Percentiles rank a stretch among this genome's conserved stretches.
These are phyloP conservation scores for Chaetoscypha palmicola DNA, from an alignment of 2,329 filamentous ascomycete genomes.

Conservation along the genomic window DNA sequence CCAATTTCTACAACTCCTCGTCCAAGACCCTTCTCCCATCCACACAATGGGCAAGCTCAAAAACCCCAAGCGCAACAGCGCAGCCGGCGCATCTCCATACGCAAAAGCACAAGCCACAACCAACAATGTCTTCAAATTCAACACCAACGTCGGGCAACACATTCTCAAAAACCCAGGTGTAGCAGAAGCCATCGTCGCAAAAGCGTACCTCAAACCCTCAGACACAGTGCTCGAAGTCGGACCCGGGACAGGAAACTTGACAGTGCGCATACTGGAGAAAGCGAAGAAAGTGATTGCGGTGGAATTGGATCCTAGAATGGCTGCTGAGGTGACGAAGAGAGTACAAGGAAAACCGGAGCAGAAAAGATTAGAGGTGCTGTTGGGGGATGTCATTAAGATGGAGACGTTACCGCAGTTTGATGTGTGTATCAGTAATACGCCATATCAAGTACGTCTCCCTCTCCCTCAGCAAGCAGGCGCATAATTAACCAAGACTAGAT, in stretches of 20 bases:
- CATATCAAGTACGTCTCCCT: conserved; percentile 47
- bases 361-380: conserved; percentile 76
- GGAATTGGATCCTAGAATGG: conserved; percentile 91
- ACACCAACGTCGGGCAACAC: conserved; percentile 51
- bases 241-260: conserved; percentile 83
- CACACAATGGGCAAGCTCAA: conserved; percentile 29
- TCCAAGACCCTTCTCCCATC: not conserved
- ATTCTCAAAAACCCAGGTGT: conserved; percentile 90
- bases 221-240: conserved; percentile 89
- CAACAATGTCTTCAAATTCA: conserved; percentile 96
- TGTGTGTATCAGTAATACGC: conserved; percentile 67
- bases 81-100: conserved; percentile 23
- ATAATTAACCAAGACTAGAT: conserved; percentile 45
- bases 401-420: conserved; percentile 60
- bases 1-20: too few relatives aligned
- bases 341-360: conserved; percentile 83
- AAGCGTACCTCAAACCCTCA: conserved; percentile 83
- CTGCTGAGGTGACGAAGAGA: conserved; percentile 82
- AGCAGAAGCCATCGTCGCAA: conserved; percentile 73
- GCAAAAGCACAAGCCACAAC: conserved; percentile 28
- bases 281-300: conserved; percentile 77
- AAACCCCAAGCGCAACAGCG: conserved; percentile 28
- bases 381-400: conserved; percentile 92
- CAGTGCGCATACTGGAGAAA: conserved; percentile 79
- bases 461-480: not conserved